Conservation (phyloP, 768 basidiomycete genomes). For the Lentinula lateritia region DNA sequence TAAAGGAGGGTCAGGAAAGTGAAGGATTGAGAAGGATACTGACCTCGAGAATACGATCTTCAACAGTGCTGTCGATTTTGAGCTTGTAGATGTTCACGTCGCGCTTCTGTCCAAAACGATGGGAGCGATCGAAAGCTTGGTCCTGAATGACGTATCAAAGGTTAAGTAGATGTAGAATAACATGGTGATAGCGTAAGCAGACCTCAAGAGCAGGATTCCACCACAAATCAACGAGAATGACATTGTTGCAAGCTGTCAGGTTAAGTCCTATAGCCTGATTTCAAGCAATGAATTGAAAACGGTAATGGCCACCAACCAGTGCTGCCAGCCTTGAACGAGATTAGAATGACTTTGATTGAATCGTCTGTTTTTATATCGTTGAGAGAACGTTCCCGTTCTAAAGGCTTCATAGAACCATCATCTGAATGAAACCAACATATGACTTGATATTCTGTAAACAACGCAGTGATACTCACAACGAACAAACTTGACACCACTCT, state of each 20-base stretch:
- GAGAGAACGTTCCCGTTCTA: constrained; percentile 71
- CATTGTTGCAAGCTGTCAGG: constrained; percentile 89
- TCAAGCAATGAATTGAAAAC: background rate
- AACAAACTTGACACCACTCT: constrained; percentile 64
- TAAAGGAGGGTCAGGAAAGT: background rate
- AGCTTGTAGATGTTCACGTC: constrained; percentile 89
- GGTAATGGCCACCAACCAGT: constrained; percentile 49
- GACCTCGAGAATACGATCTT: constrained; percentile 78
- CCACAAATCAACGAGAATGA: constrained; percentile 91
- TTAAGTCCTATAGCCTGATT: constrained; percentile 61
- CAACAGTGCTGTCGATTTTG: constrained; percentile 81
- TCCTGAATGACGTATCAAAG: constrained; percentile 38
- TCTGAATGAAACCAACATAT: constrained; percentile 38
- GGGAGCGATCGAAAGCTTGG: constrained; percentile 90
- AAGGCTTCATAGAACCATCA: constrained; percentile 81
- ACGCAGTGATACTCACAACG: constrained; percentile 63
- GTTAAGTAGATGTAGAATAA: background rate
- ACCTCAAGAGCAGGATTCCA: constrained; percentile 91
- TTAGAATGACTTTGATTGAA: constrained; percentile 71
- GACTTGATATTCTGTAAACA: background rate
- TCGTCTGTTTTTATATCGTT: constrained; percentile 61
- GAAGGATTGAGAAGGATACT: background rate
- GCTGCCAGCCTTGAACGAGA: constrained; percentile 95
- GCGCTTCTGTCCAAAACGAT: constrained; percentile 84
- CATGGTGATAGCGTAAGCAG: background rate